Base-by-base conservation (phyloP, 768 basidiomycete genomes). In the Hygrophoropsis aurantiaca region DNA sequence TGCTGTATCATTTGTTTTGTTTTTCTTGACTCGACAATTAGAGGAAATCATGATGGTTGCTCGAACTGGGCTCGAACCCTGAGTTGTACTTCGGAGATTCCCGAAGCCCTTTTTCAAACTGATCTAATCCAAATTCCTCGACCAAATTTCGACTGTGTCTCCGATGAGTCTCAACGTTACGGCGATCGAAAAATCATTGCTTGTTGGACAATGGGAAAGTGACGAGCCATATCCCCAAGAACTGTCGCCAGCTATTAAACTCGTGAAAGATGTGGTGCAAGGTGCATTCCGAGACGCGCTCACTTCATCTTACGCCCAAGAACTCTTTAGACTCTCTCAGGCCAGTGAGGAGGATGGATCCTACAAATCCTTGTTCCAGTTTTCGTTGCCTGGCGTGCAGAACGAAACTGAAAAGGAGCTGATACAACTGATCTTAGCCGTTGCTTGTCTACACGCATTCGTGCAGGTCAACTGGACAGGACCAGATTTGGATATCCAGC, bases 381-480 rank as follows among this genome's bases (percentile, higher is more conserved):
- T 73, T 53, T 40, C 59, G 3, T 51, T 57, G 9, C 44, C 62
- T 4, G 49, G 65, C n/a, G 52, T 59, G 8, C 37, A 59, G 4
- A 67, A 72, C 40, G 64, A 67, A 2, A 56, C 64, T 11, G 75
- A 78, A 35, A 67, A 66, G 32, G 87, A 88, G 61, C 57, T 85
- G 18, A 50, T 75, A 30, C 77, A 75, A 24, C 71, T 98, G 32
- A 65, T 80, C 10, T 53, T 92, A 9, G 91, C 82, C 0, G 75
- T 95, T 9, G 84, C 92, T 5, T 86, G 85, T 52, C 73, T 97
- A 19, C 92, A 97, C 53, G 82, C 90, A 0, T 99, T 94, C 70
- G 74, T 94, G 4, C 97, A 99, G 64, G 77, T 74, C 23, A 99
- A 99, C 67, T 99, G 94, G 93, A 97, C 94, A 0, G 97, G 97